Conservation (phyloP, 768 basidiomycete species). For the Hypholoma fasciculare region DNA sequence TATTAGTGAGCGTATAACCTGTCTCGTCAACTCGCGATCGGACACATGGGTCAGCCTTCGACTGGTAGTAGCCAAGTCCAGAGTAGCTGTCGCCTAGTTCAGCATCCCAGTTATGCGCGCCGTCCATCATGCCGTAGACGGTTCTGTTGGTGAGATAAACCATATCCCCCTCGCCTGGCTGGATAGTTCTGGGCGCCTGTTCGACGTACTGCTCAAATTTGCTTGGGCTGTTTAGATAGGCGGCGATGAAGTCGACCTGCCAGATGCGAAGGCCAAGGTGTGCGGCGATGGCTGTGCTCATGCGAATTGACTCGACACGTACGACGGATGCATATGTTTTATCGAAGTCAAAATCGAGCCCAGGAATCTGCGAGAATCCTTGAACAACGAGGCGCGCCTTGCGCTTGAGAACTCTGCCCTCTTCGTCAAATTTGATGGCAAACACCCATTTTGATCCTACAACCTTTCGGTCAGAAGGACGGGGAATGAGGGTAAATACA, state of each 20-base stretch:
- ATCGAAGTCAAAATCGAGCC: slow-evolving; percentile 33
- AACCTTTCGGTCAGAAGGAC: background rate
- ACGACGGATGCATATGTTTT: slow-evolving; percentile 18
- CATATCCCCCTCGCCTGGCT: background rate
- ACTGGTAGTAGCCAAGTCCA: too few relatives aligned
- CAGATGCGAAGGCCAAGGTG: too few relatives aligned
- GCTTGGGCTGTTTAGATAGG: slow-evolving; percentile 30
- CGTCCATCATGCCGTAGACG: too few relatives aligned
- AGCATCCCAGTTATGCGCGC: too few relatives aligned
- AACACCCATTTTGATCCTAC: background rate
- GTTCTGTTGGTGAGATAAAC: too few relatives aligned
- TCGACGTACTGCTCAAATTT: background rate
- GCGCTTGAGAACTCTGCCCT: slow-evolving; percentile 11
- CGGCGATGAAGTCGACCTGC: slow-evolving; percentile 31
- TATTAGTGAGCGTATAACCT: slow-evolving; percentile 16
- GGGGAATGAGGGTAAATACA: background rate
- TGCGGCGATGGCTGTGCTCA: too few relatives aligned
- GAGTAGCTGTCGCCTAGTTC: too few relatives aligned
- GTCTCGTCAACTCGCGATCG: background rate
- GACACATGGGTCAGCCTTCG: too few relatives aligned
- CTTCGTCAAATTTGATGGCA: background rate
- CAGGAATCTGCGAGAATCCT: slow-evolving; percentile 23
- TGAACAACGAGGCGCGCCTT: slow-evolving; percentile 11
- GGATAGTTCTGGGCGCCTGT: background rate
- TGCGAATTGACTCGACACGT: slow-evolving; percentile 8